phyloP scores from a whole-genome alignment of 345 rosid genomes.

The Lenwebbia sp. region DNA sequence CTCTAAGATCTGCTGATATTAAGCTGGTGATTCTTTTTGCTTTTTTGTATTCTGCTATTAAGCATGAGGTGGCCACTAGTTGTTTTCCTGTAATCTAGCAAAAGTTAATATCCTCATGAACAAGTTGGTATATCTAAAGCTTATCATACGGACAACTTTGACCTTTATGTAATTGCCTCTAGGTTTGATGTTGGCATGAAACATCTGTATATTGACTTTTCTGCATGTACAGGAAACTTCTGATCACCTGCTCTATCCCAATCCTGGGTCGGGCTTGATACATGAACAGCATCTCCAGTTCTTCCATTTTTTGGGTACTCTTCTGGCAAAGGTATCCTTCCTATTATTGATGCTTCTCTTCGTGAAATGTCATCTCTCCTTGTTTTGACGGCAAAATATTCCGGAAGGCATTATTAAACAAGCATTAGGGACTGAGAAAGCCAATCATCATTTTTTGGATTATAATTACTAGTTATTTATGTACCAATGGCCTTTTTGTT shows the following conservation, averaged over 20 bases:
- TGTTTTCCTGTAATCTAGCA: not conserved
- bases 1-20: not conserved
- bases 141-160: not conserved
- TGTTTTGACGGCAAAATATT: not conserved
- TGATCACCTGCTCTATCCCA: slow-evolving; percentile 95
- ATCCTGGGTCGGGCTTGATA: slow-evolving; percentile 96
- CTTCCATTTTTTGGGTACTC: slow-evolving; percentile 91
- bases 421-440: not conserved
- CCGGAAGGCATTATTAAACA: not conserved
- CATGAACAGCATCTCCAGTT: slow-evolving; percentile 97
- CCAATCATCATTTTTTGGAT: not conserved
- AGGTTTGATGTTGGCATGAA: not conserved
- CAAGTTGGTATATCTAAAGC: not conserved
- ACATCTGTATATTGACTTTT: slow-evolving; percentile 1
- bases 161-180: not conserved
- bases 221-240: slow-evolving; percentile 64
- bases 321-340: slow-evolving; percentile 68
- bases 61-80: not conserved
- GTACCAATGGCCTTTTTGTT: not conserved
- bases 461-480: not conserved
- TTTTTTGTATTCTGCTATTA: not conserved
- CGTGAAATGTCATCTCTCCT: not conserved
- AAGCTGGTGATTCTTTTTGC: not conserved
- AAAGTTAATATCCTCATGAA: not conserved
- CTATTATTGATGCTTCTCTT: not conserved